A percentile compares a stretch with the other conserved stretches of the same genome.
phyloP scores from a whole-genome alignment of 2,329 filamentous ascomycete species.

The Cercospora sp. region DNA sequence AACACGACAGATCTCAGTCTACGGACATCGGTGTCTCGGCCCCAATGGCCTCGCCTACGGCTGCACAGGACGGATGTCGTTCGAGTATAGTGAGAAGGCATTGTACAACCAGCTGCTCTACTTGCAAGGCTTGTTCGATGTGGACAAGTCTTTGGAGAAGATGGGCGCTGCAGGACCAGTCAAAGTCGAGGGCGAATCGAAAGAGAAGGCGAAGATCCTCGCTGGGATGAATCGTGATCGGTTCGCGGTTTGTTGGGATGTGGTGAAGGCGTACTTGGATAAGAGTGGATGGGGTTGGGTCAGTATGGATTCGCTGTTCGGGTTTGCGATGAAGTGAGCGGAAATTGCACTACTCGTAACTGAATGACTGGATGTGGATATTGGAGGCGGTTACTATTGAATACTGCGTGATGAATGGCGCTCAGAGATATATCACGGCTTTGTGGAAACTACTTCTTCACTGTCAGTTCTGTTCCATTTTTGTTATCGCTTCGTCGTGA shows the following conservation, averaged over 20 bases:
- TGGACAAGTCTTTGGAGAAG: constrained; percentile 70
- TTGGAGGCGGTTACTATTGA: neutral
- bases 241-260: constrained; percentile 73
- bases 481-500: neutral
- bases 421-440: neutral
- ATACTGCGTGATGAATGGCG: neutral
- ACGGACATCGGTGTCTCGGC: constrained; percentile 85
- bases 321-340: constrained; percentile 42
- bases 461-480: neutral
- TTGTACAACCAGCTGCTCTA: constrained; percentile 96
- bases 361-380: neutral
- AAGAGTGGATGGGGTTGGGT: constrained; percentile 46
- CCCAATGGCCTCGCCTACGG: constrained; percentile 80
- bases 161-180: constrained; percentile 37
- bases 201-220: constrained; percentile 64
- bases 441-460: neutral
- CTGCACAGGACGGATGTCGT: constrained; percentile 84
- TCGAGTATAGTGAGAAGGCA: constrained; percentile 83
- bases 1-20: constrained; percentile 90
- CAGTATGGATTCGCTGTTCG: constrained; percentile 51
- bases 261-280: constrained; percentile 62
- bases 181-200: constrained; percentile 55
- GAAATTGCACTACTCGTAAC: neutral
- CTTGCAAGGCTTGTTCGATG: constrained; percentile 80
- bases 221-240: constrained; percentile 79